Base-by-base conservation (phyloP, 148 eudicot genomes). In the Arctostaphylos glauca region DNA sequence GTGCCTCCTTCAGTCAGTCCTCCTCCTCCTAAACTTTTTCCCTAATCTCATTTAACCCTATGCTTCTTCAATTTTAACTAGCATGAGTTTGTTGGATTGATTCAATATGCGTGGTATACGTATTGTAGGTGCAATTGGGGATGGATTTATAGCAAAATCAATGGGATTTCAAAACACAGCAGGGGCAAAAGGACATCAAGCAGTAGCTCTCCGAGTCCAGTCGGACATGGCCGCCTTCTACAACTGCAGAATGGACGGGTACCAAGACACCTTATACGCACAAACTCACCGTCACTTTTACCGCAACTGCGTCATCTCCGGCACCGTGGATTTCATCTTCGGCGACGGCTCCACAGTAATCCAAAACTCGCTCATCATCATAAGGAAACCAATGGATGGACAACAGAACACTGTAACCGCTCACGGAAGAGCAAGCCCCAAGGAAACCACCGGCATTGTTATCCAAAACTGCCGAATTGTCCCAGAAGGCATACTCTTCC, bases 381-480 rank as follows among this genome's bases (percentile, higher is more conserved):
- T 79, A 0, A 84, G 95, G 23, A 88, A 74, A 31, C 94, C 93
- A 0, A 68, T 89, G 86, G 80, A 74, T 3, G 70, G 70, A 4
- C 97, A 95, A 21, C 85, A 90, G 58, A 92, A 89, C 88, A 90
- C 92, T 9, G 85, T 94, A 43, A 92, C 97, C 0, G 95, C 98
- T 18, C 93, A 95, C 64, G 98, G 97, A 2, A 89, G 91, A 15
- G 49, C 52, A 9, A 86, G 85, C n/a, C 14, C 5, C 0, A 84
- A 81, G 0, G 90, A 88, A 5, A 16, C 83, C 0, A 90, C 91
- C 0, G 96, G 94, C 0, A 55, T 92, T 1, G 90, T 95, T 0
- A 91, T 94, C 60, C 98, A 94, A 0, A 92, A 92, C 72, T 92
- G 93, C 79, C 54, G 92, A n/a, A 91, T 94, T 6, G 96, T 93